These are phyloP conservation scores for Trichoderma aggressivum DNA, from an alignment of 2,329 filamentous ascomycete genomes.

Conservation along the genomic window DNA sequence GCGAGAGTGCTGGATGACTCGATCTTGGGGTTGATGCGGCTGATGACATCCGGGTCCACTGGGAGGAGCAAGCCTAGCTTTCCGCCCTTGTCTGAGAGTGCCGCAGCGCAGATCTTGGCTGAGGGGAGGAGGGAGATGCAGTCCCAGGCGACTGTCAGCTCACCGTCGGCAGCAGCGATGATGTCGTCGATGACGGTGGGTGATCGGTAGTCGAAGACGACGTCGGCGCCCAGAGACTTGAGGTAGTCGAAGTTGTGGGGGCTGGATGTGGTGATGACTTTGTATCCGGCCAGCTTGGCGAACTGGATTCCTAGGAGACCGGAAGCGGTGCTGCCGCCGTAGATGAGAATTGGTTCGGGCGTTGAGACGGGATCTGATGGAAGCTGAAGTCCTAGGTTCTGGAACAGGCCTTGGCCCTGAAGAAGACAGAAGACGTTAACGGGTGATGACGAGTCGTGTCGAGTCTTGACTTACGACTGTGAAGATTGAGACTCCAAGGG, in stretches of 20 bases:
- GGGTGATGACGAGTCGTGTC: background rate
- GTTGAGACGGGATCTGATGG: conserved; percentile 41
- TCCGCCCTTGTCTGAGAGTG: conserved; percentile 30
- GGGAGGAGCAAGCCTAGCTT: conserved; percentile 42
- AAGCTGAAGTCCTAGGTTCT: conserved; percentile 42
- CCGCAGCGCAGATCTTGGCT: conserved; percentile 32
- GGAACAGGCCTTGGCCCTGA: conserved; percentile 39
- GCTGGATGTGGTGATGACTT: conserved; percentile 40
- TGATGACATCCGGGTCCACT: conserved; percentile 29
- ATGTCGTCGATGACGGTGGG: conserved; percentile 27
- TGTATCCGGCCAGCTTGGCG: conserved; percentile 40
- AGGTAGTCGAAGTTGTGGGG: conserved; percentile 37
- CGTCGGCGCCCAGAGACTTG: conserved; percentile 42
- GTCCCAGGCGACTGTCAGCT: conserved; percentile 14
- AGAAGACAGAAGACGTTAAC: background rate
- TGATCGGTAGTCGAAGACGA: conserved; percentile 45
- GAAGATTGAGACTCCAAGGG: conserved; percentile 38
- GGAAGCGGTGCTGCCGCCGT: conserved; percentile 52
- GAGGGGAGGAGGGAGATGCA: background rate
- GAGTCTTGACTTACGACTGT: conserved; percentile 32
- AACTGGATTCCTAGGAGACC: conserved; percentile 50
- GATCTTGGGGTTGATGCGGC: conserved; percentile 27
- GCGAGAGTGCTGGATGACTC: conserved; percentile 36
- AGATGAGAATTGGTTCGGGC: conserved; percentile 41
- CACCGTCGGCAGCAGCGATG: conserved; percentile 22